Conservation (phyloP, 1,139 yeast species). For the Candida pseudocylindracea region DNA sequence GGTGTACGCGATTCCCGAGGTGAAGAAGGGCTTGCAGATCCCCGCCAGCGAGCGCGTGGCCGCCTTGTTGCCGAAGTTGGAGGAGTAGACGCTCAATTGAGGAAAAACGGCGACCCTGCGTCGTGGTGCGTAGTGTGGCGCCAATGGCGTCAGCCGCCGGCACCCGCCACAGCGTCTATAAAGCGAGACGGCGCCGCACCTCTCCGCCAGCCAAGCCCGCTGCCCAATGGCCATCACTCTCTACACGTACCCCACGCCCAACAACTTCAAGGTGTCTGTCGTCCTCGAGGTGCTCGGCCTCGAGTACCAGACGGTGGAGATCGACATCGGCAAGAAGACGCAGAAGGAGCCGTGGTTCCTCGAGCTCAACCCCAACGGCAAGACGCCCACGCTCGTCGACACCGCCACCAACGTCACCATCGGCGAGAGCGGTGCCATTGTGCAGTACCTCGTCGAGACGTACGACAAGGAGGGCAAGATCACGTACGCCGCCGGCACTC, state of each 20-base stretch:
- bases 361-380: slow-evolving; percentile 35
- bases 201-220: too few relatives aligned
- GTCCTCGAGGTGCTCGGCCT: slow-evolving; percentile 23
- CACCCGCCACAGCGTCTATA: too few relatives aligned
- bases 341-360: slow-evolving; percentile 33
- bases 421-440: slow-evolving; percentile 36
- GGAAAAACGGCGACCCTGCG: too few relatives aligned
- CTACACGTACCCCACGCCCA: slow-evolving; percentile 30
- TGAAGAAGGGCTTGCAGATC: too few relatives aligned
- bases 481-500: slow-evolving; percentile 20
- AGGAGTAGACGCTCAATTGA: too few relatives aligned
- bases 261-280: slow-evolving; percentile 28
- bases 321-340: slow-evolving; percentile 15
- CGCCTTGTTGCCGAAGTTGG: too few relatives aligned
- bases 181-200: too few relatives aligned
- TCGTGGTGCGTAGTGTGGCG: too few relatives aligned
- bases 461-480: slow-evolving; percentile 29
- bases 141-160: too few relatives aligned
- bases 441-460: slow-evolving; percentile 30
- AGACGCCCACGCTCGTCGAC: slow-evolving; percentile 35
- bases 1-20: too few relatives aligned
- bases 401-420: slow-evolving; percentile 18
- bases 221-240: slow-evolving; percentile 3
- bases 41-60: too few relatives aligned
- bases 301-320: slow-evolving; percentile 18